phyloP scores from a whole-genome alignment of 129 eudicot species.

The Flaveria linearis region DNA sequence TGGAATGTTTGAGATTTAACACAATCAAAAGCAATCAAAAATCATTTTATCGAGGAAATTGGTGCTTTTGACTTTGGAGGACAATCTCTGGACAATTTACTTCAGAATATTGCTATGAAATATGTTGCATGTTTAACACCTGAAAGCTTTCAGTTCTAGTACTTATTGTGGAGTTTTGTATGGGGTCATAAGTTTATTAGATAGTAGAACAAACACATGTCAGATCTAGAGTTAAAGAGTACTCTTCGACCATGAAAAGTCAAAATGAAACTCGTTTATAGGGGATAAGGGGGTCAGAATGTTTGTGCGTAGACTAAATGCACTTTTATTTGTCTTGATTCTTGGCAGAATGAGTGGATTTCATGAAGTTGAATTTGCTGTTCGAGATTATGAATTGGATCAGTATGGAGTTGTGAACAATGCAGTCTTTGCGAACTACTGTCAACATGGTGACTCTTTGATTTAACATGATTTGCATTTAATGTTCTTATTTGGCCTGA shows the following conservation, averaged over 20 bases:
- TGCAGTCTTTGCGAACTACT: slow-evolving; percentile 78
- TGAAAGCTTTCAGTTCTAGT: neutral
- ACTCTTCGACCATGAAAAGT: slow-evolving; percentile 21
- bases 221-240: slow-evolving; percentile 14
- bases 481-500: neutral
- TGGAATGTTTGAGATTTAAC: neutral
- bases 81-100: slow-evolving; percentile 1
- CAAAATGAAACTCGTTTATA: slow-evolving; percentile 16
- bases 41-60: neutral
- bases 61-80: slow-evolving; percentile 6
- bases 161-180: neutral
- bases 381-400: slow-evolving; percentile 91
- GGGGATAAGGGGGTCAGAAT: neutral
- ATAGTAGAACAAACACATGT: neutral
- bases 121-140: neutral
- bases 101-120: slow-evolving; percentile 6
- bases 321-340: slow-evolving; percentile 12
- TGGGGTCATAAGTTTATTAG: neutral
- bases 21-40: no score
- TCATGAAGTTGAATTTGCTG: slow-evolving; percentile 73
- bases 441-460: slow-evolving; percentile 77
- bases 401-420: slow-evolving; percentile 92
- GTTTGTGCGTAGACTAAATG: slow-evolving; percentile 13
- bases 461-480: neutral
- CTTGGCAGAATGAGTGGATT: slow-evolving; percentile 67